Evolutionary conservation across 495 filamentous ascomycete species (phyloP), one percentile per base, ranked within the genome.

Genomic region (Tuber brumale): DNA sequence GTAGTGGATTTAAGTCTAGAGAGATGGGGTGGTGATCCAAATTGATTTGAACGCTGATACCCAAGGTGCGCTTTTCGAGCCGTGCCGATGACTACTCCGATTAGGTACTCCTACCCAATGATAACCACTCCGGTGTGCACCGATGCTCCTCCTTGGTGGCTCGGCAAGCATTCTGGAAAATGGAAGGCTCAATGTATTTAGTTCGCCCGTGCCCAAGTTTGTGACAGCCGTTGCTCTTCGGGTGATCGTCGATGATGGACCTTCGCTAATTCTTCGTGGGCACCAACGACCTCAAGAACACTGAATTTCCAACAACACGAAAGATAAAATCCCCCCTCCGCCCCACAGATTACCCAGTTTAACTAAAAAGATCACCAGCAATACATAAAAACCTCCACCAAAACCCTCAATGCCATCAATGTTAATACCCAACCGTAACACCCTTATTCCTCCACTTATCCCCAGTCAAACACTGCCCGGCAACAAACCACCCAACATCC

Each of bases 401-500:
- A 8, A 23, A n/a, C 8, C 48, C 8, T 10, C 48, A 51, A n/a
- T 19, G 18, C 43, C 41, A 70, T 44, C 35, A 21, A 21, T 45
- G 44, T 73, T 61, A 86, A 72, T 79, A 77, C 4, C 86, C 84
- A 41, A 86, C 73, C 21, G 76, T 79, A 19, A 85, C 84, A 71
- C 83, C 84, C 75, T 84, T 80, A 21, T 83, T 83, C 72, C 71
- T 80, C 85, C 84, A 87, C 57, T 79, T 77, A 45, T 83, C 84
- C 21, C 76, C 76, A 70, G 76, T 71, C 12, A 85, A 73, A 77
- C 84, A 74, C 76, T 86, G 83, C 71, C 81, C 78, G 72, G 81
- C 86, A 74, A 87, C 83, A 84, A 84, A 87, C 72, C 75, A 61
- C 6, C 86, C 86, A 73, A 86, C 82, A 82, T 85, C 83, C 61